Base-by-base conservation (phyloP, 2,329 filamentous ascomycete species). In the Penicillium vulpinum region DNA sequence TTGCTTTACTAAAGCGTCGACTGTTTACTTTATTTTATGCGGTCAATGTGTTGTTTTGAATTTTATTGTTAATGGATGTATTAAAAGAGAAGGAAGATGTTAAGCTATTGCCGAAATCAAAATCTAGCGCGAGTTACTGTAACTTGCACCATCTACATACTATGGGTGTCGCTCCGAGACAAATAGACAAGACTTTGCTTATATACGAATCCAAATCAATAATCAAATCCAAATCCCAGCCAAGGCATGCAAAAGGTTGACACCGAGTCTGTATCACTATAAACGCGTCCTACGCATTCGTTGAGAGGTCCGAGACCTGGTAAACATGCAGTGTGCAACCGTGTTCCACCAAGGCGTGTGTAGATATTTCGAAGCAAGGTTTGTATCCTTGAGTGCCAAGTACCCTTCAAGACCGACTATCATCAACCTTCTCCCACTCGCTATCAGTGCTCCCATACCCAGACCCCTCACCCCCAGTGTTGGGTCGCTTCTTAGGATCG, bases 371-470 rank as follows among this genome's bases (percentile, higher is more conserved):
- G 4, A 35, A 31, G 49, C 21, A 35, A 26, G 9, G n/a, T 29
- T 51, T 24, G 33, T 40, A 26, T 39, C 18, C 24, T 54, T 26
- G 16, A 33, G 24, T 22, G 21, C 15, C 33, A 35, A 24, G 15
- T 48, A 44, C 33, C 16, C n/a, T 41, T 59, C 51, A 63, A 22
- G 56, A 58, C 46, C 54, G 49, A 56, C 58, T 65, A 26, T 68
- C 67, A 22, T 90, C 91, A 4, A 97, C 89, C 80, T 94, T 95
- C 80, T 97, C 93, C 93, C 93, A 97, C 77, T 97, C 93, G 70
- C 93, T 93, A 77, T 97, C 93, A 5, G 92, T 97, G 75, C 91
- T 93, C 60, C 81, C 69, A 62, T 85, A 82, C 11, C 81, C 82
- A n/a, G 77, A 79, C 51, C 71, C 80, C 51, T 81, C 80, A 54